Conservation (phyloP, 306 rosid species). For the Mucuna pruriens region DNA sequence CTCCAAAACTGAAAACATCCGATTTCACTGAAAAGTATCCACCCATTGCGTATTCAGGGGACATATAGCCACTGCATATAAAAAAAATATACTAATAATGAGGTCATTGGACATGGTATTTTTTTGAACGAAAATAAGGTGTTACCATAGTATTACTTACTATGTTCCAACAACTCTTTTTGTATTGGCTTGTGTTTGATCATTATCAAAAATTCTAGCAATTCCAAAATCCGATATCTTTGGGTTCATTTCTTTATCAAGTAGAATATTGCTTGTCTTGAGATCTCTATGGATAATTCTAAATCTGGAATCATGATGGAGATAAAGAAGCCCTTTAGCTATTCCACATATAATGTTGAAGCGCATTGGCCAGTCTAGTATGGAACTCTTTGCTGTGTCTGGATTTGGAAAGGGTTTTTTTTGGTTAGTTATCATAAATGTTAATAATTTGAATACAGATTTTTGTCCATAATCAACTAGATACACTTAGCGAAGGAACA, state of each 20-base stretch:
- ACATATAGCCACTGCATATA: conserved; percentile 62
- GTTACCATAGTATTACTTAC: conserved; percentile 46
- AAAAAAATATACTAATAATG: not conserved
- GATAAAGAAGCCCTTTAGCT: conserved; percentile 68
- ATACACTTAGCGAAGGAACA: not conserved
- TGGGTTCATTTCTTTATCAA: conserved; percentile 50
- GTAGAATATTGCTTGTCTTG: too few species aligned
- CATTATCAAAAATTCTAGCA: conserved; percentile 66
- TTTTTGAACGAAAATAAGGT: not conserved
- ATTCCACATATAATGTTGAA: conserved; percentile 65
- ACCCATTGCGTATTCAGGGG: conserved; percentile 72
- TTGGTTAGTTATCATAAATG: not conserved
- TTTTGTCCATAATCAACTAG: not conserved
- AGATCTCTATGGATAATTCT: too few species aligned
- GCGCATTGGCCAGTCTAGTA: conserved; percentile 58
- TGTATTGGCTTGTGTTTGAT: conserved; percentile 70
- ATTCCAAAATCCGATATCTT: conserved; percentile 79
- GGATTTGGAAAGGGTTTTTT: conserved; percentile 30
- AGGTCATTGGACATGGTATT: not conserved
- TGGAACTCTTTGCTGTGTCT: conserved; percentile 44
- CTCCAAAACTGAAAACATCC: conserved; percentile 70
- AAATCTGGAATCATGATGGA: conserved; percentile 67
- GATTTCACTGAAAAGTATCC: conserved; percentile 66
- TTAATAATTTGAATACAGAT: not conserved
- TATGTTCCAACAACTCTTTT: conserved; percentile 70